Evolutionary conservation across 176 grass and related monocot genomes (phyloP), one percentile per base, ranked within the genome.

Genomic region (Raddia guianensis): DNA sequence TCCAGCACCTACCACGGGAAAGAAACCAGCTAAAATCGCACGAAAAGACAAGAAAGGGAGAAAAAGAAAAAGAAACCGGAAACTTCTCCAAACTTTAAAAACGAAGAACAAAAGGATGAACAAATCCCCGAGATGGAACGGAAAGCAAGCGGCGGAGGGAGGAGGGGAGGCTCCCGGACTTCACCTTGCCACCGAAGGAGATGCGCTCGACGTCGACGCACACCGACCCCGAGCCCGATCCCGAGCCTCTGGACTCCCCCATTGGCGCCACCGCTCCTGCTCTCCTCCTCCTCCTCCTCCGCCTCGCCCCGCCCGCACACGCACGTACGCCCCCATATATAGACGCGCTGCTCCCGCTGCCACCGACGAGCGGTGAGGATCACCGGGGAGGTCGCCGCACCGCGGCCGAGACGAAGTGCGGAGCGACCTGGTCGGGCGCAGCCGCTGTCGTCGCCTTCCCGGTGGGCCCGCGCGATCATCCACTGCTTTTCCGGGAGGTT

Each of bases 171-270:
- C 10, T 13, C 0, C 15, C 16, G 12, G 14, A 9, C 73, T 50
- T 58, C 43, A 97, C 94, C 94, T 93, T 87, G 88, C 89, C 91
- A 18, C 86, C 94, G 58, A 93, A 91, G 69, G 89, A 93, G 74
- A 97, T 91, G 66, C 86, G 83, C 70, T 97, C 94, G 78, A 91
- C 60, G 73, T 93, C 94, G 35, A 97, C 83, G 52, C 88, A 91
- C 49, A 93, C 86, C 3, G 94, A 81, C 0, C 34, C 63, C 0
- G 78, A 97, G n/a, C 82, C 77, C 3, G 94, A 81, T 0, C 34
- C 63, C 0, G 78, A 97, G 15, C 82, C 77, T 60, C 91, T 97
- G 7, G 94, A 93, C 1, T 97, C 94, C 63, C 81, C 82, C 94
- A 97, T 97, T 63, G 76, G 37, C 37, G 37, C 37, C 66, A 3